A percentile compares a stretch with the other conserved stretches of the same genome.
Conservation (phyloP, 345 rosid species). For the Boechera stricta region DNA sequence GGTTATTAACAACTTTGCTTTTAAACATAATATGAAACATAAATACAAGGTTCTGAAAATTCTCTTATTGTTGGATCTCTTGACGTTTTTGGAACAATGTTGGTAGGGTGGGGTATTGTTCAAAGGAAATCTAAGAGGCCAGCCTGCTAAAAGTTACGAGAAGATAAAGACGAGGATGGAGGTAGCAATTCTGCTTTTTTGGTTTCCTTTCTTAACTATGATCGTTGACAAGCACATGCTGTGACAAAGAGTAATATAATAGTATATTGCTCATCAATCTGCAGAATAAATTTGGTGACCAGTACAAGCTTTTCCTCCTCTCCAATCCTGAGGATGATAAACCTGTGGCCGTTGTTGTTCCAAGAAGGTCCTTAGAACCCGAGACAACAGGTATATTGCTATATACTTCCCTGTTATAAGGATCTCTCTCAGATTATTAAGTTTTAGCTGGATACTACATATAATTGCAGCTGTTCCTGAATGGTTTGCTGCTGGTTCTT, state of each 20-base stretch:
- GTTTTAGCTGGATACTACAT: constrained; percentile 6
- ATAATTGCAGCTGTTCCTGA: constrained; percentile 84
- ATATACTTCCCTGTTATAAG: constrained; percentile 19
- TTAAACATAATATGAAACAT: neutral
- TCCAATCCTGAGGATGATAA: constrained; percentile 93
- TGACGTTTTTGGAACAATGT: constrained; percentile 16
- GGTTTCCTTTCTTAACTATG: constrained; percentile 2
- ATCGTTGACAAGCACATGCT: constrained; percentile 1
- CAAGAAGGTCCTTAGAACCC: constrained; percentile 76
- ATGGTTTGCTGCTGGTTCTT: constrained; percentile 97
- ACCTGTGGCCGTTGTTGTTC: constrained; percentile 96
- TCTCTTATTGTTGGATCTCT: neutral
- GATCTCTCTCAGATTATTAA: constrained; percentile 7
- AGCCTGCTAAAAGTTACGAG: constrained; percentile 80
- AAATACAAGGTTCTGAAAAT: neutral
- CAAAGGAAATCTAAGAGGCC: constrained; percentile 92
- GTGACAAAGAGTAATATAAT: constrained; percentile 3
- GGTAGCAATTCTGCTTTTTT: constrained; percentile 46
- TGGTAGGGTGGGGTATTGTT: constrained; percentile 86
- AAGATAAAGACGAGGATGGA: constrained; percentile 77
- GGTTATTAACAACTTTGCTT: neutral
- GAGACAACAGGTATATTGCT: constrained; percentile 66
- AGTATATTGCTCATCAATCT: constrained; percentile 17
- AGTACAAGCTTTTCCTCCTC: constrained; percentile 86
- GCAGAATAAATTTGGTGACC: constrained; percentile 84